These are phyloP conservation scores for Agaricus subrufescens DNA, from an alignment of 768 basidiomycete species.

Conservation along the genomic window DNA sequence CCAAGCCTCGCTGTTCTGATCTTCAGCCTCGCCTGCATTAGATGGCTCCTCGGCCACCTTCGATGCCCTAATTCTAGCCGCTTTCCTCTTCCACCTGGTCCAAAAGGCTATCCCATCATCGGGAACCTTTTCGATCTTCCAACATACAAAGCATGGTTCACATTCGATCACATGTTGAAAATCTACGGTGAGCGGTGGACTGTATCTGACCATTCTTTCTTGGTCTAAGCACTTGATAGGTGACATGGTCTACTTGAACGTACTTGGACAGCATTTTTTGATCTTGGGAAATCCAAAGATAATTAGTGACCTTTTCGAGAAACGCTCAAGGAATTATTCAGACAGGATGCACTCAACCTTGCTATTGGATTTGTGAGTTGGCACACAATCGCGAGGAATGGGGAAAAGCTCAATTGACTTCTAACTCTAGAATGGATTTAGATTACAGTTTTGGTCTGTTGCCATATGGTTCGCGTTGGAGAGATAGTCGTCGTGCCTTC, in stretches of 20 bases:
- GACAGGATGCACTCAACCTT: conserved; percentile 15
- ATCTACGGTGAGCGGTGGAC: conserved; percentile 14
- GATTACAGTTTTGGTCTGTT: conserved; percentile 44
- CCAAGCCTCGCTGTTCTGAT: no score
- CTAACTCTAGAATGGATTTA: conserved; percentile 14
- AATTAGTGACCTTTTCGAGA: background rate
- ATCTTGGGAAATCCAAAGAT: background rate
- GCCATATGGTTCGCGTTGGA: conserved; percentile 36
- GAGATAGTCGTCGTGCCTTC: conserved; percentile 34
- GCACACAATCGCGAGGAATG: background rate
- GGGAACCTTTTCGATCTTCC: conserved; percentile 17
- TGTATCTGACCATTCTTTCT: background rate
- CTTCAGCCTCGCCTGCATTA: no score
- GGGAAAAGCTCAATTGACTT: background rate
- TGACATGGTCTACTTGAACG: conserved; percentile 4
- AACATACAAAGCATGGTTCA: conserved; percentile 16
- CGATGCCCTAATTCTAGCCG: background rate
- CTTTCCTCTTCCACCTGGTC: conserved; percentile 16
- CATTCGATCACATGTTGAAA: conserved; percentile 17
- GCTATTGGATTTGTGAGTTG: conserved; percentile 42
- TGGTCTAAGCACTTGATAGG: background rate
- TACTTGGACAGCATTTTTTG: background rate
- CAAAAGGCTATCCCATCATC: conserved; percentile 15
- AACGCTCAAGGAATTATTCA: conserved; percentile 10
- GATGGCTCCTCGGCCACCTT: no score